Evolutionary conservation across 2,329 filamentous ascomycete species (phyloP).

Genomic region (Huntiella bhutanensis): DNA sequence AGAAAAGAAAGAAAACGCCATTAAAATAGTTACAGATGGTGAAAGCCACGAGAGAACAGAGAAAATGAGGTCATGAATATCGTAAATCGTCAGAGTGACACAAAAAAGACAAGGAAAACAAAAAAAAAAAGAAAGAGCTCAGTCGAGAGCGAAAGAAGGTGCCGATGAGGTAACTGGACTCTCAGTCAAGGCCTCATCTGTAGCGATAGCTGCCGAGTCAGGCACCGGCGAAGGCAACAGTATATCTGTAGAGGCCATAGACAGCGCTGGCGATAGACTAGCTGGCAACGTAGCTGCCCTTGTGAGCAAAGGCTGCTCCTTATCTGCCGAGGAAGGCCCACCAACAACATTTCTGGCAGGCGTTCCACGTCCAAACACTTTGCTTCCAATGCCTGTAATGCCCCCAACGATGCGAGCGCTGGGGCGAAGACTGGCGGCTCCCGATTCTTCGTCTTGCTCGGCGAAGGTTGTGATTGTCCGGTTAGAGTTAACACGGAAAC

Average conservation of each 20-base stretch:
- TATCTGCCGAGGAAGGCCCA: slow-evolving; percentile 31
- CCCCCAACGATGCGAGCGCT: too few relatives aligned
- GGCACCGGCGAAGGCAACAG: too few relatives aligned
- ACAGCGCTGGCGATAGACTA: too few relatives aligned
- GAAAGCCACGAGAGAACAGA: background rate
- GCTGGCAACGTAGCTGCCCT: too few relatives aligned
- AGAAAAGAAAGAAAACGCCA: slow-evolving; percentile 3
- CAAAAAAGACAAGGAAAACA: slow-evolving; percentile 13
- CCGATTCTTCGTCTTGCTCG: background rate
- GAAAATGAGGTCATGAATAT: slow-evolving; percentile 15
- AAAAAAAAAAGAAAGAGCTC: slow-evolving; percentile 1
- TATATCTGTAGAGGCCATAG: too few relatives aligned
- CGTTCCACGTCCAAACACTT: slow-evolving; percentile 33
- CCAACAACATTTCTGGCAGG: slow-evolving; percentile 29
- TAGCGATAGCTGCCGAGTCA: too few relatives aligned
- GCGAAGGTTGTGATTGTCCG: slow-evolving; percentile 35
- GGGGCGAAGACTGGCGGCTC: too few relatives aligned
- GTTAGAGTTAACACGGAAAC: slow-evolving; percentile 47
- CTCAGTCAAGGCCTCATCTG: too few relatives aligned
- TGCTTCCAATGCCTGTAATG: slow-evolving; percentile 27
- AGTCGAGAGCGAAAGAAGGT: too few relatives aligned
- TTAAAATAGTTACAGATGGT: background rate
- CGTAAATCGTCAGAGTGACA: slow-evolving; percentile 13
- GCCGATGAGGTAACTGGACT: too few relatives aligned
- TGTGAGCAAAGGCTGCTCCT: slow-evolving; percentile 23